Conservation (phyloP, 257 asterid genomes). For the Solanum megistacrolobum region DNA sequence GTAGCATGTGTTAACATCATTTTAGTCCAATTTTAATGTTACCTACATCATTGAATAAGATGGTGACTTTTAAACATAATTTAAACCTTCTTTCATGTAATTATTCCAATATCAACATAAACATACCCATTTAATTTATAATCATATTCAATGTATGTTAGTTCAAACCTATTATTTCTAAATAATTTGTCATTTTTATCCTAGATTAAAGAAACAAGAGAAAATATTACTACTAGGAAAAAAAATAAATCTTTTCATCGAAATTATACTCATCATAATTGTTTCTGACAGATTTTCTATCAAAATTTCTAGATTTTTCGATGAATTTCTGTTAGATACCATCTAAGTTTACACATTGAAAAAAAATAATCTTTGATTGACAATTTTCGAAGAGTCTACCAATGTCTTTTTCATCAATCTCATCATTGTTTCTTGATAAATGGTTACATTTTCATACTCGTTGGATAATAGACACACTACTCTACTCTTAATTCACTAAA, state of each 20-base stretch:
- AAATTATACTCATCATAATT: too few species aligned
- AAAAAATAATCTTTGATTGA: not conserved
- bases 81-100: not conserved
- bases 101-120: not conserved
- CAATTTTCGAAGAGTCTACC: not conserved
- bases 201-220: not conserved
- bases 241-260: accelerated
- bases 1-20: not conserved
- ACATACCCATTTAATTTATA: not conserved
- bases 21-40: not conserved
- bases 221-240: not conserved
- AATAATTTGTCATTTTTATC: not conserved
- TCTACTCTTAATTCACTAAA: not conserved
- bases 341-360: not conserved
- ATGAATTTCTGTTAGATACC: not conserved
- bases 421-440: not conserved
- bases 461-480: not conserved
- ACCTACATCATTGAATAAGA: not conserved
- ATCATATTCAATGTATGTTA: not conserved
- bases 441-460: not conserved
- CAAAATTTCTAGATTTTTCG: not conserved
- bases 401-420: not conserved
- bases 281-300: not conserved
- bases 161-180: not conserved
- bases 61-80: not conserved